These are phyloP conservation scores for Dothidotthia symphoricarpi DNA, from an alignment of 2,329 filamentous ascomycete species.

Conservation along the genomic window DNA sequence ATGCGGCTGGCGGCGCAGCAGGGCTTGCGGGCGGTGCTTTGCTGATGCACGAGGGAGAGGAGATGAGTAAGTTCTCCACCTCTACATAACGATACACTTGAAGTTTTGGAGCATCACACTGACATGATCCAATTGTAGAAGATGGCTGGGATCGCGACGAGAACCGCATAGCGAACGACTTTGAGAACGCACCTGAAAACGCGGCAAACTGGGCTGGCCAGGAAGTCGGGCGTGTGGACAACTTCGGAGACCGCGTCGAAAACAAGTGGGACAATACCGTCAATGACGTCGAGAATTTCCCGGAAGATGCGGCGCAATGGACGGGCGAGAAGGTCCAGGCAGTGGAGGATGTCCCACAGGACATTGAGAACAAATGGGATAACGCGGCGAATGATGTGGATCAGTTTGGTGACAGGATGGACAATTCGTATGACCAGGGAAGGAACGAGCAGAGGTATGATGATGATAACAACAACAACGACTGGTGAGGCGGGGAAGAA, in stretches of 20 bases:
- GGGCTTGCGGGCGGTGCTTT: constrained; percentile 26
- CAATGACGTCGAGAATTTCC: constrained; percentile 26
- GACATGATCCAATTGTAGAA: constrained; percentile 8
- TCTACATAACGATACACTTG: too few species aligned
- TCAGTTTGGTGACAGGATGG: constrained; percentile 23
- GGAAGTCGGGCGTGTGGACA: constrained; percentile 23
- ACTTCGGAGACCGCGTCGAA: constrained; percentile 22
- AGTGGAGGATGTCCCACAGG: constrained; percentile 25
- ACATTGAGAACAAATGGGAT: constrained; percentile 26
- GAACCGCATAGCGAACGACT: constrained; percentile 15
- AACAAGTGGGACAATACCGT: constrained; percentile 20
- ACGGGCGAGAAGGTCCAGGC: constrained; percentile 25
- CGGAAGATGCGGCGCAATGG: constrained; percentile 24
- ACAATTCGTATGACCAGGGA: constrained; percentile 23
- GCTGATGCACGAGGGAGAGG: constrained; percentile 26
- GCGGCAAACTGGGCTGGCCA: constrained; percentile 24
- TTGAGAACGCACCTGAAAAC: constrained; percentile 24
- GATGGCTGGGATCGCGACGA: constrained; percentile 20
- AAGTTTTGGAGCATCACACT: background rate
- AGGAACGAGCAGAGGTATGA: constrained; percentile 26
- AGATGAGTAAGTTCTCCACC: constrained; percentile 18
- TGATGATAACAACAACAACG: constrained; percentile 14
- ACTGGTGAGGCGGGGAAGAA: background rate
- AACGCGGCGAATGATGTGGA: constrained; percentile 16
- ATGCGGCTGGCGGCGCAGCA: constrained; percentile 24